phyloP scores from a whole-genome alignment of 2,329 filamentous ascomycete genomes.

The Diaporthe sp. region DNA sequence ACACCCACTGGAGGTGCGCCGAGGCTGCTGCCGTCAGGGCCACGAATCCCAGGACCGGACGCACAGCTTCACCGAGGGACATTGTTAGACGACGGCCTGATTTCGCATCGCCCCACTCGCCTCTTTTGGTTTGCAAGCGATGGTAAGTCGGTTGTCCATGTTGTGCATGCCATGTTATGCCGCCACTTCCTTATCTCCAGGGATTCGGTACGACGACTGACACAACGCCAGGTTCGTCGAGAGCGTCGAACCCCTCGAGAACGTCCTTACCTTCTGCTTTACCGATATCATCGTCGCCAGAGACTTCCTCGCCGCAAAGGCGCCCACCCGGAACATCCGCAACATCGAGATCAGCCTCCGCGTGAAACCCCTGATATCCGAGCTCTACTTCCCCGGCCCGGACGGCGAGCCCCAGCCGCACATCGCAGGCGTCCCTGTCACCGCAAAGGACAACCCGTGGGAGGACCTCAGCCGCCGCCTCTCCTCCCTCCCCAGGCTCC shows the following conservation, averaged over 20 bases:
- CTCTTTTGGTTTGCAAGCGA: constrained; percentile 42
- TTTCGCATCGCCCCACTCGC: constrained; percentile 34
- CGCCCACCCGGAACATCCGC: constrained; percentile 30
- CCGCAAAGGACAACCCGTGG: constrained; percentile 42
- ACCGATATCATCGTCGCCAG: constrained; percentile 40
- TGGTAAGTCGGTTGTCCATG: constrained; percentile 37
- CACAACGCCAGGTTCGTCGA: constrained; percentile 42
- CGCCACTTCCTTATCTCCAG: too few species aligned
- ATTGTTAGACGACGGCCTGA: neutral
- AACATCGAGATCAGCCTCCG: constrained; percentile 43
- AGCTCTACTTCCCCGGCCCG: constrained; percentile 40
- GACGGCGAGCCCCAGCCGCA: constrained; percentile 33
- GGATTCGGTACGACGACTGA: neutral
- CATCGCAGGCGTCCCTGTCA: constrained; percentile 34
- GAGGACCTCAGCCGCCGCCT: constrained; percentile 40
- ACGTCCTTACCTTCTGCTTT: constrained; percentile 43
- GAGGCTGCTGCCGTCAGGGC: constrained; percentile 24
- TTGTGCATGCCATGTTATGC: neutral
- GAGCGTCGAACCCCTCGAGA: constrained; percentile 39
- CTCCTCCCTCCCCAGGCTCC: constrained; percentile 36
- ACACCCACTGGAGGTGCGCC: constrained; percentile 34
- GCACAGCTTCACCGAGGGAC: constrained; percentile 9
- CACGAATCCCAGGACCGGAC: constrained; percentile 1
- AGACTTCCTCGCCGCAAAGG: constrained; percentile 39
- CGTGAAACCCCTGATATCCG: constrained; percentile 39